phyloP scores from a whole-genome alignment of 345 rosid genomes.

The Tarenaya hassleriana region DNA sequence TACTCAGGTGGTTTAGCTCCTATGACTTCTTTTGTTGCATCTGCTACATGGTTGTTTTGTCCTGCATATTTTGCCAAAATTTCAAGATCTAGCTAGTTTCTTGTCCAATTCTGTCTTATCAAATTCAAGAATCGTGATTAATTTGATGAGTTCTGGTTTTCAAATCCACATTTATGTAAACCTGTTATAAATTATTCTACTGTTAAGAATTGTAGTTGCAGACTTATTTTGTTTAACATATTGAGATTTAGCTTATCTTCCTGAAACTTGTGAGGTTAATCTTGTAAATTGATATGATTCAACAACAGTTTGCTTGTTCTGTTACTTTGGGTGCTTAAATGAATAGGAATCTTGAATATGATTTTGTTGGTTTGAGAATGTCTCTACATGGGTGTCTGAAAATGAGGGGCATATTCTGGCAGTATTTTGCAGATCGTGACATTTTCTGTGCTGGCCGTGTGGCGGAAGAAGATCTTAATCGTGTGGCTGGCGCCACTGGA shows the following conservation, averaged over 20 bases:
- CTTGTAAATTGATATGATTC: too few species aligned
- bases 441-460: constrained; percentile 99
- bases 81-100: neutral
- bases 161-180: constrained; percentile 1
- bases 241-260: too few species aligned
- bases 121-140: constrained; percentile 13
- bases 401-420: constrained; percentile 22
- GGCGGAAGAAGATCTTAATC: constrained; percentile 81
- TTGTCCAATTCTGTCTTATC: neutral
- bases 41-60: neutral
- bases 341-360: too few species aligned
- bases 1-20: constrained; percentile 59
- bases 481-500: constrained; percentile 97
- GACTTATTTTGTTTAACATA: too few species aligned
- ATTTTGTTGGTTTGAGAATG: too few species aligned
- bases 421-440: constrained; percentile 99
- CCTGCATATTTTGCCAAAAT: constrained; percentile 11
- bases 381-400: too few species aligned
- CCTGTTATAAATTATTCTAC: too few species aligned
- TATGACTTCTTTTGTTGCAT: neutral
- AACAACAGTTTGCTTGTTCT: too few species aligned
- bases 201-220: too few species aligned
- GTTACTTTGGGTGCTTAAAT: too few species aligned
- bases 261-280: too few species aligned
- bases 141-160: constrained; percentile 15